Evolutionary conservation across 2,329 filamentous ascomycete genomes (phyloP).

Genomic region (Colletotrichum euphorbiae): DNA sequence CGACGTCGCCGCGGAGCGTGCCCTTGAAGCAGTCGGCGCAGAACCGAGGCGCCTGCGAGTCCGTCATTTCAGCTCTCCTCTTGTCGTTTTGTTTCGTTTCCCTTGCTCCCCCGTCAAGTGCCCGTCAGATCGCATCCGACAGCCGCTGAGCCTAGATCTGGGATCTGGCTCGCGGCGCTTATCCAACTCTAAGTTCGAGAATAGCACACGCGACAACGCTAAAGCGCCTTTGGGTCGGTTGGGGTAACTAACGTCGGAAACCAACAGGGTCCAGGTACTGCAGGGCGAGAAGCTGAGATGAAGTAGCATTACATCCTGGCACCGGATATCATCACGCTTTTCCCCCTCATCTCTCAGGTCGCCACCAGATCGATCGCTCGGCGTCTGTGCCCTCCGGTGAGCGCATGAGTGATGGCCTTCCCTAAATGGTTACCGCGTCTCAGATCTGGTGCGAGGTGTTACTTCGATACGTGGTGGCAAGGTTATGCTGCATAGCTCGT

Average conservation of each 20-base stretch:
- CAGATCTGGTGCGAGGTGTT: constrained; percentile 19
- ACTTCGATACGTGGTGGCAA: background rate
- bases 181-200: background rate
- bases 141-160: too few relatives aligned
- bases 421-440: background rate
- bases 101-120: background rate
- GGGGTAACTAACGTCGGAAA: too few relatives aligned
- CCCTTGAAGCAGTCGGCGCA: constrained; percentile 42
- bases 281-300: constrained; percentile 1
- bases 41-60: constrained; percentile 31
- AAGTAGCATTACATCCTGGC: background rate
- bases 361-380: constrained; percentile 6
- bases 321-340: background rate
- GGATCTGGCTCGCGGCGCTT: background rate
- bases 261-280: background rate
- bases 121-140: background rate
- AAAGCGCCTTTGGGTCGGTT: too few relatives aligned
- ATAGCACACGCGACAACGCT: background rate
- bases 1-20: constrained; percentile 40
- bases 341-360: background rate
- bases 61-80: background rate
- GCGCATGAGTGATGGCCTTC: background rate
- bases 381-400: constrained; percentile 1
- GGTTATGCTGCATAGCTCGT: too few relatives aligned
- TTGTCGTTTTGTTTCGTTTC: background rate